Base-by-base conservation (phyloP, 2,329 filamentous ascomycete genomes). In the Teratosphaeria epicoccoides region DNA sequence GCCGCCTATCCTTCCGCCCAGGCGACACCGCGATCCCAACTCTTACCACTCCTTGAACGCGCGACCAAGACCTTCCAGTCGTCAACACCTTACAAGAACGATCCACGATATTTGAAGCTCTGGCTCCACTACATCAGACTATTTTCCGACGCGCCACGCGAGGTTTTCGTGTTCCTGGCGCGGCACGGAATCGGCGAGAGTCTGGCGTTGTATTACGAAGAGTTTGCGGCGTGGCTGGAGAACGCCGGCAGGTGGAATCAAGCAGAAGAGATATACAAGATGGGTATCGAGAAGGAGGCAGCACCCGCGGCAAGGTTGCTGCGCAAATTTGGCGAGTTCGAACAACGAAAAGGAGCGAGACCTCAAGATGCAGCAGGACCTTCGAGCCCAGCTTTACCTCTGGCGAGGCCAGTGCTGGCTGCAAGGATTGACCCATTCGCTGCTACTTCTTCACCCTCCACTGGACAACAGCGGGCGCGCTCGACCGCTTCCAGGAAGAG, bases 101-200 rank as follows among this genome's bases (percentile, higher is more conserved):
- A 98, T 66, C 88, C 89, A 2, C 80, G 93, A 61, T 98, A 98
- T 67, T 72, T 98, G 52, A 91, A 88, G 68, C 69, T 98, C 48
- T 98, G 93, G 93, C 76, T 97, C 25, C 83, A 90, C 64, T 98
- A 97, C 69, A 94, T 97, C 63, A 80, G 85, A 49, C 81, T 96
- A 61, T 97, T 97, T 71, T 87, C 88, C 4, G 93, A 97, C 66
- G 77, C 88, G n/a, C 90, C 91, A 2, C 83, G 91, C 49, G 93
- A 98, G 70, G 88, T 87, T 0, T 98, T 90, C 66, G 82, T 93
- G 46, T 98, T 94, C 65, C 77, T 98, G 29, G 85, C 91, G 11
- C 85, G 90, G 48, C 89, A 98, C 66, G 79, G 78, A 56, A 88
- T 98, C 54, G 93, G 91, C 55, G 89, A 96, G 63, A 76, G 78